Base-by-base conservation (phyloP, 2,329 filamentous ascomycete genomes). In the Hypoxylon sp. region DNA sequence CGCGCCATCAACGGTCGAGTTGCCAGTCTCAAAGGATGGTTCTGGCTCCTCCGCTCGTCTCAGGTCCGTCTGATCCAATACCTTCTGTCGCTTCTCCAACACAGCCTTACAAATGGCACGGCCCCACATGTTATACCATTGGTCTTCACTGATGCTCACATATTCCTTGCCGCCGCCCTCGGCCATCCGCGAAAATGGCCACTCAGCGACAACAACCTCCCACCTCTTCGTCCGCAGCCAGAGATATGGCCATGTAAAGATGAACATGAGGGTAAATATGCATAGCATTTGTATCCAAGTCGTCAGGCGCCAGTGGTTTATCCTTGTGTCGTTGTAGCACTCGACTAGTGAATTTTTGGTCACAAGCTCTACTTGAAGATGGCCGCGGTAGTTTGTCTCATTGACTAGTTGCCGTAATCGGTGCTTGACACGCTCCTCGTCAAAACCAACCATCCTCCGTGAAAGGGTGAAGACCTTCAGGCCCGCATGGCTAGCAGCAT, bases 161-260 rank as follows among this genome's bases (percentile, higher is more conserved):
- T 88, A 92, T 24, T 80, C 77, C 70, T 80, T 85, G 2, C 74
- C 58, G 29, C 80, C 83, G 26, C 78, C 60, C 2, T 66, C 71
- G 29, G 77, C 76, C 9, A 74, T 69, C 3, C 76, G 74, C 2
- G 85, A 87, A 71, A 85, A 90, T 0, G 82, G 78, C 90, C 90
- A 94, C 35, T 90, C 83, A 0, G 86, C 85, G 22, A 83, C 81
- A 2, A 88, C 85, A 2, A 92, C 89, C 70, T 90, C 86, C 80
- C 90, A 94, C 53, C 87, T 84, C 75, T 87, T 88, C 1, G 92
- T 94, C 17, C 85, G 80, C 76, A 93, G 85, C 79, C 88, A 90
- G 11, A 94, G 83, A 63, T 87, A 86, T 0, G 92, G 92, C 92
- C 92, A 94, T 2, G 87, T 82, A 72, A 94, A 83, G 63, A 94